Evolutionary conservation across 2,329 filamentous ascomycete genomes (phyloP), one percentile per base, ranked within the genome.

Genomic region (Xylariales sp.): DNA sequence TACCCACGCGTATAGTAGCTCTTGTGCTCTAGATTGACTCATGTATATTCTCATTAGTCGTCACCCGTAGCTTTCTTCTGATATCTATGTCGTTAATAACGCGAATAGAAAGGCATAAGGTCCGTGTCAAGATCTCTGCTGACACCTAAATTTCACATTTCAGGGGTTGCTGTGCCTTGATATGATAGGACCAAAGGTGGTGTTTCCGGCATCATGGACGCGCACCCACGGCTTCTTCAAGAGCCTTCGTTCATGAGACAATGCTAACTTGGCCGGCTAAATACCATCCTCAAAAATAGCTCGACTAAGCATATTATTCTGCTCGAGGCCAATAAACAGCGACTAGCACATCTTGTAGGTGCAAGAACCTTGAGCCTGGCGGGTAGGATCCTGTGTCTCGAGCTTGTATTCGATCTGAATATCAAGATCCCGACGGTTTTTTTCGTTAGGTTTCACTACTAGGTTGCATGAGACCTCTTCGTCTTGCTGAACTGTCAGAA

Each of bases 401-500:
- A 97, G 87, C 77, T 89, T 86, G 83, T 98, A 98, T 53, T 89
- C 85, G 77, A 99, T 88, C 76, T 87, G 89, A 78, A 99, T 97
- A 81, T 99, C 96, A 63, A 99, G 86, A 80, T 99, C 96, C 73
- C 96, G 91, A 80, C 91, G 90, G 86, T 99, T 98, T 88, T 96
- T 94, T 71, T 91, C 87, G 80, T 97, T 99, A 61, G 96, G 96
- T 82, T 90, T 91, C 83, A 95, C 97, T 71, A 89, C 86, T 48
- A 99, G 83, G 39, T 86, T 84, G 76, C 93, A 93, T 68, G 84
- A 82, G 68, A 99, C 86, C 76, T 88, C 86, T 85, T 99, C 96
- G 65, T 91, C 93, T 77, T 93, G 87, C 81, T 97, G 91, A 45
- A 97, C 94, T 18, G 94, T 98, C 72, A 99, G 84, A 41, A 97